Evolutionary conservation across 805 yeast genomes (phyloP), one percentile per base, ranked within the genome.

Genomic region (Nadsonia fulvescens): DNA sequence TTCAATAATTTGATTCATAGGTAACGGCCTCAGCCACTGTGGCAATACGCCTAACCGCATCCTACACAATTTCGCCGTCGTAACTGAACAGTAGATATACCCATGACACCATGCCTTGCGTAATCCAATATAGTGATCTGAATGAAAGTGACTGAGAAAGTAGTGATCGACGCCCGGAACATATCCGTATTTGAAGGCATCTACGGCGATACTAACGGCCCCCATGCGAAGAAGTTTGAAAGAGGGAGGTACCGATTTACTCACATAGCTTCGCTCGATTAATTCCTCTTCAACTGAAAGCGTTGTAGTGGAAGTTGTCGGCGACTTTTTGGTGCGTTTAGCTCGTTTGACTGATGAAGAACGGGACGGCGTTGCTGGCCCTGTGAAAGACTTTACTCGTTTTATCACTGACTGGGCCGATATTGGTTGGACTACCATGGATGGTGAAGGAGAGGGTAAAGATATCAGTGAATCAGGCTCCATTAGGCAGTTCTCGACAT

Each of bases 41-140:
- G 58, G 53, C 24, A 57, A 61, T 1, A 77, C 63, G 11, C 66
- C 64, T 39, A 74, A 67, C 37, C 67, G 61, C 24, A 59, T 42
- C 2, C 51, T 42, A 5, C 72, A 53, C 15, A 86, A 53, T 12
- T 60, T 53, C 1, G 66, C 67, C 0, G 96, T 83, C 3, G 73
- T 63, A 7, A 56, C 53, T 0, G 93, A 70, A 34, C 91, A 73
- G 37, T 70, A 79, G 3, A 89, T 67, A 5, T 54, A 53, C 1
- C 81, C 83, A 28, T 64, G 61, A 23, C 60, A 49, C 96, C 96
- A 89, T 12, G 60, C 56, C 39, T 75, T 76, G 3, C 70, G 51
- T 9, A 89, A 49, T 0, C 98, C 96, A 4, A 79, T 81, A 43
- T 89, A 89, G 45, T 89, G 98, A 45, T 89, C 98, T 0, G 93